Evolutionary conservation across 2,329 filamentous ascomycete genomes (phyloP).

Genomic region (Aspergillus spinulosporus): DNA sequence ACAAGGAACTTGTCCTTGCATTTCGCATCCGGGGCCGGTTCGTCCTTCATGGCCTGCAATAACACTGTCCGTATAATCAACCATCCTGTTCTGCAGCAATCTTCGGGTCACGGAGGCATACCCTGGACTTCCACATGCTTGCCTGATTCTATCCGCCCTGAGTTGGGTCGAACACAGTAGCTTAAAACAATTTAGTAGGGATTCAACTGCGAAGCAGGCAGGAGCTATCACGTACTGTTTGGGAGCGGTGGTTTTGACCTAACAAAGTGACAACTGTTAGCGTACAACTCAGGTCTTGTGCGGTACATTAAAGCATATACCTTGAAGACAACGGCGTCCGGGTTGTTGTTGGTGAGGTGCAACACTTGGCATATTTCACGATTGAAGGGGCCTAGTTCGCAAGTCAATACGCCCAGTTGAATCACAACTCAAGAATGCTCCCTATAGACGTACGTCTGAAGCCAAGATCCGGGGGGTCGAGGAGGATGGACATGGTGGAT

Average conservation of each 20-base stretch:
- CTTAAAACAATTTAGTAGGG: slow-evolving; percentile 50
- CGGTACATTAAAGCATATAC: slow-evolving; percentile 39
- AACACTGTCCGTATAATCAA: slow-evolving; percentile 63
- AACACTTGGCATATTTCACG: slow-evolving; percentile 64
- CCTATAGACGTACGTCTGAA: slow-evolving; percentile 69
- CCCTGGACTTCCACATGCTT: slow-evolving; percentile 89
- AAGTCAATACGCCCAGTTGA: slow-evolving; percentile 26
- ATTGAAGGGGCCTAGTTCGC: slow-evolving; percentile 59
- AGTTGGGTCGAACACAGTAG: slow-evolving; percentile 97
- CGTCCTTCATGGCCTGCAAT: slow-evolving; percentile 96
- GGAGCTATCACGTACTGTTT: slow-evolving; percentile 74
- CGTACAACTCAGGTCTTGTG: slow-evolving; percentile 20
- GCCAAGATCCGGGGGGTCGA: slow-evolving; percentile 85
- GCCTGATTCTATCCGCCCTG: slow-evolving; percentile 88
- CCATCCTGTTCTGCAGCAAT: slow-evolving; percentile 6
- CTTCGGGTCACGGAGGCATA: slow-evolving; percentile 38
- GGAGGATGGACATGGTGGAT: slow-evolving; percentile 83
- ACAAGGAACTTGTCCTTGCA: slow-evolving; percentile 98
- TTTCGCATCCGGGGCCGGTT: slow-evolving; percentile 79
- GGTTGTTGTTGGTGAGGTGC: slow-evolving; percentile 59
- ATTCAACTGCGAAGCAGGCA: slow-evolving; percentile 5
- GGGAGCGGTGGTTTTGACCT: slow-evolving; percentile 99
- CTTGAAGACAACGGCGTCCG: slow-evolving; percentile 65
- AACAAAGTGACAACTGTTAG: slow-evolving; percentile 27
- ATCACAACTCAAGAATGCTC: slow-evolving; percentile 17